Conservation (phyloP, 2,329 filamentous ascomycete genomes). For the Penicillium thymicola region DNA sequence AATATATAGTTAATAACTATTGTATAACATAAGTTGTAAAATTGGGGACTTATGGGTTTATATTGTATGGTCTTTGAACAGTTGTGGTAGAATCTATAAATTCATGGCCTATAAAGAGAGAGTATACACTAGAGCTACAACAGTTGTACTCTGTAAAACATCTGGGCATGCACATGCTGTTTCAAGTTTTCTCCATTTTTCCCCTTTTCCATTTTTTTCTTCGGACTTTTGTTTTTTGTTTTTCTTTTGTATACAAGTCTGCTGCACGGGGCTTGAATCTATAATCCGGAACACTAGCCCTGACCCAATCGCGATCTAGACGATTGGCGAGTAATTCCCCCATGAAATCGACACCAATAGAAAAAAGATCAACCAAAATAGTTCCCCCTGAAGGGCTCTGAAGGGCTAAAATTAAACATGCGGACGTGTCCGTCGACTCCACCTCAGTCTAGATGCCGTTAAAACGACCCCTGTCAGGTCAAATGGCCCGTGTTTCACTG, state of each 20-base stretch:
- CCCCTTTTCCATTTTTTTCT: neutral
- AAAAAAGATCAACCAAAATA: neutral
- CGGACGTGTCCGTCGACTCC: constrained; percentile 11
- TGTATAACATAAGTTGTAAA: too few relatives aligned
- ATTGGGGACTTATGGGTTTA: too few relatives aligned
- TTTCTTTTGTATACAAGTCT: neutral
- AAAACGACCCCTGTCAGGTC: constrained; percentile 14
- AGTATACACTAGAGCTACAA: too few relatives aligned
- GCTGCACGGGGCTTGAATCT: neutral
- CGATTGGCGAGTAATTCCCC: neutral
- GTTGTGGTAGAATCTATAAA: too few relatives aligned
- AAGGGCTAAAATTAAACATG: constrained; percentile 9
- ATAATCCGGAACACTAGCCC: neutral
- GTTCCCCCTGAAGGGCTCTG: constrained; percentile 1
- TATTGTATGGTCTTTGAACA: too few relatives aligned
- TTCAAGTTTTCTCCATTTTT: neutral
- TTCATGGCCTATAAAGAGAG: too few relatives aligned
- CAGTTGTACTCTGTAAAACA: too few relatives aligned
- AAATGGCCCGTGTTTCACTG: neutral
- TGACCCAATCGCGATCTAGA: neutral
- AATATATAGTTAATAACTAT: too few relatives aligned
- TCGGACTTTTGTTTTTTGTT: neutral
- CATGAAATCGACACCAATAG: neutral
- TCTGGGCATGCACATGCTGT: too few relatives aligned
- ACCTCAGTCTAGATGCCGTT: constrained; percentile 16